Conservation (phyloP, 805 yeast genomes). For the Metschnikowia rubicola region DNA sequence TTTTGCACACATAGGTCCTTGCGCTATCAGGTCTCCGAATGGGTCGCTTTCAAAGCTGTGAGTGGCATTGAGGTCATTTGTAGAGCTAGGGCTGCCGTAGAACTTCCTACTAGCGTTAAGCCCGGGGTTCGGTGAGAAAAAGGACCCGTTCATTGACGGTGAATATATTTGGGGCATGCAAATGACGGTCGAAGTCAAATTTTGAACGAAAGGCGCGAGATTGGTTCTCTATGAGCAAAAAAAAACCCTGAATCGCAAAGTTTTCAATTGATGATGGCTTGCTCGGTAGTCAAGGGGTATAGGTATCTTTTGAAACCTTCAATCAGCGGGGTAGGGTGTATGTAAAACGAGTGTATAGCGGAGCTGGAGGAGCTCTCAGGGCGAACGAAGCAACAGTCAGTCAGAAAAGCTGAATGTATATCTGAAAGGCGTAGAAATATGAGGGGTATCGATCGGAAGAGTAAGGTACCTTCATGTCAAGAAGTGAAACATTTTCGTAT, state of each 20-base stretch:
- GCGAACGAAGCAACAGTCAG: too few relatives aligned
- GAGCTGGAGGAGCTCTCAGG: too few relatives aligned
- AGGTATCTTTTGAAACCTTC: too few relatives aligned
- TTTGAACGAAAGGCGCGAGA: too few relatives aligned
- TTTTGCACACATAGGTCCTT: constrained; percentile 4
- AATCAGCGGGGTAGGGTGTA: too few relatives aligned
- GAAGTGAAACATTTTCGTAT: background rate
- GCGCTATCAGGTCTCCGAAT: background rate
- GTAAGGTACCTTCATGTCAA: background rate
- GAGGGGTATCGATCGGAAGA: too few relatives aligned
- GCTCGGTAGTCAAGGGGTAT: too few relatives aligned
- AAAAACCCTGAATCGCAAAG: background rate
- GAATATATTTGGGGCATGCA: constrained; percentile 1
- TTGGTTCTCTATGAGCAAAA: background rate
- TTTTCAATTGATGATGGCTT: too few relatives aligned
- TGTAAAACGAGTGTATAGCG: too few relatives aligned
- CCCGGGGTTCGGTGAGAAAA: constrained; percentile 2
- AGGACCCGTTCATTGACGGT: constrained; percentile 1
- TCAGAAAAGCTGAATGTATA: too few relatives aligned
- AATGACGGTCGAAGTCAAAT: too few relatives aligned
- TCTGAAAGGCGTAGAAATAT: too few relatives aligned
- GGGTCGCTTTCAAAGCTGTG: background rate
- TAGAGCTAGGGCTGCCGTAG: background rate
- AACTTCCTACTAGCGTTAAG: background rate
- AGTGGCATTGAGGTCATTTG: background rate